A percentile compares a stretch with the other conserved stretches of the same genome.
These are phyloP conservation scores for Omphalotus guepiniiformis DNA, from an alignment of 768 basidiomycete genomes.

Conservation along the genomic window DNA sequence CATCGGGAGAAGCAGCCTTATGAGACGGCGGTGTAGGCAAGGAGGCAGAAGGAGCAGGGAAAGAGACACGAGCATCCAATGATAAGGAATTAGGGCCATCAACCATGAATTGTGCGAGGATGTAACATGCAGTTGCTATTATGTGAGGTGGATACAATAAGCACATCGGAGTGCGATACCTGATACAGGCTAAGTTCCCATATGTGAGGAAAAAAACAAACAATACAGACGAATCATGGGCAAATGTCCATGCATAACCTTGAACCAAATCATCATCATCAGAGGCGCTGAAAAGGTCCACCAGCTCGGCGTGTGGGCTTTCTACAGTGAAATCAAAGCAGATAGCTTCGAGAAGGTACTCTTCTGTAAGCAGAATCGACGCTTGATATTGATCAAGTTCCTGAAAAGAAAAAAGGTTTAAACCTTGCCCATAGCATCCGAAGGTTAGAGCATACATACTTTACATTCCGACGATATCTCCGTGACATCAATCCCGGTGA, in stretches of 20 bases:
- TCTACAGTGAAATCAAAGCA: slow-evolving; percentile 83
- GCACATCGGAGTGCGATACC: slow-evolving; percentile 79
- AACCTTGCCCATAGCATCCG: neutral
- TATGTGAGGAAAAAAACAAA: slow-evolving; percentile 7
- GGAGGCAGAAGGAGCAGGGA: slow-evolving; percentile 66
- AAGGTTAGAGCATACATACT: slow-evolving; percentile 33
- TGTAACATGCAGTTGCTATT: slow-evolving; percentile 72
- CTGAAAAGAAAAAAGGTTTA: slow-evolving; percentile 31
- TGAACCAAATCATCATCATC: slow-evolving; percentile 47
- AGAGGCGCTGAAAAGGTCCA: slow-evolving; percentile 63
- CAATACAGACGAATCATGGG: slow-evolving; percentile 74
- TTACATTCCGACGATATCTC: slow-evolving; percentile 61
- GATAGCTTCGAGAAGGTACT: slow-evolving; percentile 73
- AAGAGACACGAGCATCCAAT: slow-evolving; percentile 69
- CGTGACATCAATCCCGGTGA: slow-evolving; percentile 48
- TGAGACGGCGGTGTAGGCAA: slow-evolving; percentile 80
- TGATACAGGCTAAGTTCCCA: slow-evolving; percentile 25
- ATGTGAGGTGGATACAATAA: slow-evolving; percentile 64
- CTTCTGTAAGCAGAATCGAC: slow-evolving; percentile 70
- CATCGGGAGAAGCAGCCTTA: slow-evolving; percentile 68
- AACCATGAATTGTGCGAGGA: slow-evolving; percentile 67
- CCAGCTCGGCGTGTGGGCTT: slow-evolving; percentile 72
- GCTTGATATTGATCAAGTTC: slow-evolving; percentile 71
- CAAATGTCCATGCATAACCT: slow-evolving; percentile 82
- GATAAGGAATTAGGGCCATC: slow-evolving; percentile 75